Base-by-base conservation (phyloP, 148 eudicot species). In the Rhododendron griersonianum region DNA sequence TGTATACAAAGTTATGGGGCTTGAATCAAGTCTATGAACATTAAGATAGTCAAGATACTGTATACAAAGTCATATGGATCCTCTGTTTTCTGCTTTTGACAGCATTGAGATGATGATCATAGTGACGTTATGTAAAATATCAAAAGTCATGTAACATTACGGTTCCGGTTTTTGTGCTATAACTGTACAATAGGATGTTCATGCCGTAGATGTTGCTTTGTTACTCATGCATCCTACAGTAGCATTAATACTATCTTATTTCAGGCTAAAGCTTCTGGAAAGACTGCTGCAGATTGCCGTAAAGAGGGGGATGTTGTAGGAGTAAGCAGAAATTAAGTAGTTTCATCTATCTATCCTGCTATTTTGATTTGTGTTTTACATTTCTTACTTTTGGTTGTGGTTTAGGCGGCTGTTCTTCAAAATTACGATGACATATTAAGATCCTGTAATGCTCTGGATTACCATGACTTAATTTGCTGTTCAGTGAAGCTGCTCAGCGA, bases 221-320 rank as follows among this genome's bases (percentile, higher is more conserved):
- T 48, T 15, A 41, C 35, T 57, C 81, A 9, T 61, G 85, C 57
- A 57, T 81, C 80, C 57, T 50, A 69, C 79, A 79, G 48, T 74
- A 82, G 65, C 84, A 65, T 11, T 61, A 80, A 59, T 41, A 15
- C 73, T 48, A 85, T 79, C 59, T 3, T 18, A 61, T 81, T 83
- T 69, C 93, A 95, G 99, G 97, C 99, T 80, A 96, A 96, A 92
- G 96, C 98, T 85, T 92, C 98, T 87, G 99, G 99, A 67, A 89
- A 87, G 87, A 91, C 93, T 63, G 91, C 94, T 61, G 94, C 93
- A 88, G 94, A 91, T 85, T 96, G 63, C 47, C 86, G 53, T 45
- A 81, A 88, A 84, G 87, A 78, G 79, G 97, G 97, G 57, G 91
- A 95, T 87, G 89, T 88, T 53, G 81, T 84, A 55, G 97, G 96